Evolutionary conservation across 805 yeast species (phyloP).

Genomic region (Candida ipomoeae): DNA sequence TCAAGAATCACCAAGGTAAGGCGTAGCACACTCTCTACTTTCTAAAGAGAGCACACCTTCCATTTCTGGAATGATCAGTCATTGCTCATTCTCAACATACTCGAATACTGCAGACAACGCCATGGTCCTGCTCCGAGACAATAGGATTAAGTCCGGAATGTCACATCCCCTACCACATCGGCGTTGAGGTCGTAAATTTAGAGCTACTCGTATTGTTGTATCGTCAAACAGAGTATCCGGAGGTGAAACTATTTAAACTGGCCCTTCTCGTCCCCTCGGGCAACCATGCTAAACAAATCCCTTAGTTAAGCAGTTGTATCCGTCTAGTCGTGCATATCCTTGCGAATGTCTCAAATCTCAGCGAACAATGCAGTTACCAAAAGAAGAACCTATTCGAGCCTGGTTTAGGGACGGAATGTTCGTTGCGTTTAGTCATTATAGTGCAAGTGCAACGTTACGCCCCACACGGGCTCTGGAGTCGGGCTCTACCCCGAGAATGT

Average conservation of each 20-base stretch:
- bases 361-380: background rate
- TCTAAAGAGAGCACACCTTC: no score
- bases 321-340: no score
- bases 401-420: background rate
- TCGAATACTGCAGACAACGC: background rate
- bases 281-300: background rate
- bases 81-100: no score
- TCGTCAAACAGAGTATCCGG: no score
- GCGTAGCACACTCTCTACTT: no score
- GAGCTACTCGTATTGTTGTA: no score
- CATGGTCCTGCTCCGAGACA: background rate
- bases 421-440: background rate
- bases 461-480: background rate
- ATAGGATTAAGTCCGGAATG: background rate
- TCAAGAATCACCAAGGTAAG: no score
- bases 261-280: background rate
- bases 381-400: background rate
- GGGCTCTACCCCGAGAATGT: background rate
- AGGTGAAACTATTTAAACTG: background rate
- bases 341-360: background rate
- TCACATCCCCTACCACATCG: background rate
- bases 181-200: background rate
- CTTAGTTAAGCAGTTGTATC: background rate
- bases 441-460: background rate
- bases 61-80: no score